Base-by-base conservation (phyloP, 495 filamentous ascomycete species). In the Parathielavia hyrcaniae region DNA sequence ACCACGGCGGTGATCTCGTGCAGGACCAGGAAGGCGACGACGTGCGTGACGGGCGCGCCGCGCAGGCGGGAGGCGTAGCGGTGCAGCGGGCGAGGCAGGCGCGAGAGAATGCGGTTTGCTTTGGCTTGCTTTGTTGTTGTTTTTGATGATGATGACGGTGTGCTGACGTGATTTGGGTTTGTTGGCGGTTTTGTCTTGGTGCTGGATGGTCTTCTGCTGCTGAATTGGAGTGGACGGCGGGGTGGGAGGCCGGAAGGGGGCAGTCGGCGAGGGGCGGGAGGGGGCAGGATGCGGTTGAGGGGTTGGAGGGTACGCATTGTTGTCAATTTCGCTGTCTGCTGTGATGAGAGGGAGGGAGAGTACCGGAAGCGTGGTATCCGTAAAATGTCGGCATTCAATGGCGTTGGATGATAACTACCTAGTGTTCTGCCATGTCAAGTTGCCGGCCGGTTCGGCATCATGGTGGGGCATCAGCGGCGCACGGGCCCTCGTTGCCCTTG, bases 1-100 rank as follows among this genome's bases (percentile, higher is more conserved):
- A 90, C 60, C 14, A 97, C 70, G 17, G 93, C 93, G 0, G 93
- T 97, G 35, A 95, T 57, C 69, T 98, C 93, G 76, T 98, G 93
- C 0, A 98, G 80, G 41, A 96, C 74, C 11, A 98, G 73, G 69
- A 98, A 98, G 4, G 93, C 82, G 8, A 84, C 83, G 40, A 96
- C 76, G 73, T 96, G 90, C 4, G 88, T 87, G 22, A 90, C 61
- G 0, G 93, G 92, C 11, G 90, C 91, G 48, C 77, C 74, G 56
- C 84, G 78, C 11, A 98, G 78, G 17, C 83, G 82, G 16, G 72
- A 71, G 39, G 87, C 85, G 71, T 88, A 89, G 41, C 71, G 71
- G 22, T 79, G 86, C 17, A 95, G 77, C 38, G 67, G 65, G 10
- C 56, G 69, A 1, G 83, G 83, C 17, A 83, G 80, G 20, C 78